Evolutionary conservation across 805 yeast species (phyloP).

Genomic region (Kodamaea lidongshanica): DNA sequence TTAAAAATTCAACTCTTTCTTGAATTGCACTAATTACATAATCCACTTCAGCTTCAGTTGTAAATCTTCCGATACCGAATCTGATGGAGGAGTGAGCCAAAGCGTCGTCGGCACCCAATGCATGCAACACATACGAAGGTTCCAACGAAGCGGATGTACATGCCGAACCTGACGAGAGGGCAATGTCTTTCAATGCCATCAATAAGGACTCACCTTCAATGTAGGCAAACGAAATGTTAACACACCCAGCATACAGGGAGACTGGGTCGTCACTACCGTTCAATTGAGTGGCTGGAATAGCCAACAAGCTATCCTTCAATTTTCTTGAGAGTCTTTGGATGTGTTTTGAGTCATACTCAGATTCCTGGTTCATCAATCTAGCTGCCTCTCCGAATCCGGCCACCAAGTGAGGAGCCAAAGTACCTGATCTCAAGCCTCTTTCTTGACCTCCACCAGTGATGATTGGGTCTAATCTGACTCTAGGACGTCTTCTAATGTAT

Average conservation of each 20-base stretch:
- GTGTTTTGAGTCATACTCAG: constrained; percentile 65
- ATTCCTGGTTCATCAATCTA: constrained; percentile 67
- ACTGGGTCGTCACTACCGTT: constrained; percentile 65
- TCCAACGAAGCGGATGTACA: constrained; percentile 98
- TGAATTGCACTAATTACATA: constrained; percentile 84
- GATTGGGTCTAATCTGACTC: constrained; percentile 92
- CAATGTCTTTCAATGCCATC: constrained; percentile 97
- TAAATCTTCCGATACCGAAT: constrained; percentile 94
- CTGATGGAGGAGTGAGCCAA: constrained; percentile 97
- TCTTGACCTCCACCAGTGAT: constrained; percentile 99
- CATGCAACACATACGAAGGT: constrained; percentile 94
- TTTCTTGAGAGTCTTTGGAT: constrained; percentile 66
- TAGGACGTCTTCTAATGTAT: constrained; percentile 93
- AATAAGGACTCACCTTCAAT: constrained; percentile 96
- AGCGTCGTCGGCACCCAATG: constrained; percentile 96
- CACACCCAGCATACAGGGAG: constrained; percentile 79
- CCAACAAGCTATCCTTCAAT: constrained; percentile 63
- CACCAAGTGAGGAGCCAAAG: constrained; percentile 93
- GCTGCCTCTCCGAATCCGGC: constrained; percentile 98
- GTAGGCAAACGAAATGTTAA: constrained; percentile 92
- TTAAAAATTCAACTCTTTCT: constrained; percentile 83
- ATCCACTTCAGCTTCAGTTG: constrained; percentile 93
- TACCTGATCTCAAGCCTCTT: constrained; percentile 95
- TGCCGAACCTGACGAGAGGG: constrained; percentile 93
- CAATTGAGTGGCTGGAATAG: constrained; percentile 81